Evolutionary conservation across 805 yeast genomes (phyloP), one percentile per base, ranked within the genome.

Genomic region (Hanseniaspora singularis): DNA sequence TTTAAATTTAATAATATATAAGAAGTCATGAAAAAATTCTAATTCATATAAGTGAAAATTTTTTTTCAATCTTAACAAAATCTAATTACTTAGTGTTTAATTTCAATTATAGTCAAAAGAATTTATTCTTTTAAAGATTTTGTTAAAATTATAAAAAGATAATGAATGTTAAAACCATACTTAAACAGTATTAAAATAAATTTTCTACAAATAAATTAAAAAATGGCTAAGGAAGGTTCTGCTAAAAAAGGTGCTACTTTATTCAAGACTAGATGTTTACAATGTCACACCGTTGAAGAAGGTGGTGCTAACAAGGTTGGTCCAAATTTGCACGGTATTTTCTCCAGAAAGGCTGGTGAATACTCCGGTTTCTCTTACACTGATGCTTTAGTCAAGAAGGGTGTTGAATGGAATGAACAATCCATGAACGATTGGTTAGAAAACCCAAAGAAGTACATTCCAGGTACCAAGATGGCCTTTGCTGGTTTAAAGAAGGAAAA

Each of bases 391-490:
- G 84, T 85, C 78, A 81, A 81, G 74, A 87, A 87, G 73, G 94
- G 87, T 64, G 94, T 92, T 53, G 59, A 60, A 51, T 92, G 98
- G 98, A 59, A 63, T 56, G 87, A 79, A 64, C 87, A 87, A 66
- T 76, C 86, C 68, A 77, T 92, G 82, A 75, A 81, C 60, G 95
- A 84, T 69, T 92, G 92, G 81, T 79, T 92, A 70, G 94, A 83
- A 72, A 92, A 92, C 84, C 98, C 98, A 74, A 92, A 92, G 94
- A 92, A 92, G 76, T 92, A 87, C 77, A 87, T 92, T 60, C 98
- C 98, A 67, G 98, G 98, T 70, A 92, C 97, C 75, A 92, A 92
- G 83, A 92, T 92, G 98, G 97, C 98, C 56, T 92, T 89, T 63
- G 98, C 96, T 73, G 98, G 98, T 74, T 79, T 92, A 71, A 92